Percentiles rank a stretch among this genome's conserved stretches.
phyloP scores from a whole-genome alignment of 441 rosid species.

The Aquilaria agallochum region DNA sequence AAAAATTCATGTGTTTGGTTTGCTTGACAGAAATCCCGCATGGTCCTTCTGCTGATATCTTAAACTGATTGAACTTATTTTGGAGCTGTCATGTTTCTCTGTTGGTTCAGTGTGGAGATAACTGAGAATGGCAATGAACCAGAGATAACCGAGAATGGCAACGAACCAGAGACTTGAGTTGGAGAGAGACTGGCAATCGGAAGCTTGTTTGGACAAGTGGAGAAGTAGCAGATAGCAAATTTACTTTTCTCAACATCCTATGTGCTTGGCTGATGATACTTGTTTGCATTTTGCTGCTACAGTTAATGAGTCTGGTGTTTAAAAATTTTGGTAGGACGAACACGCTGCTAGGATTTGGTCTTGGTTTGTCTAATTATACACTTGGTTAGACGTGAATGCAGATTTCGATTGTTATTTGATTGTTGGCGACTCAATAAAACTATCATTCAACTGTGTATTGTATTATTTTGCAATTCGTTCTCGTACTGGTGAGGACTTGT shows the following conservation, averaged over 20 bases:
- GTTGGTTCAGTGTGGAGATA: slow-evolving; percentile 30
- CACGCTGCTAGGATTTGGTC: too few relatives aligned
- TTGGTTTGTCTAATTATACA: too few relatives aligned
- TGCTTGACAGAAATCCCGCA: neutral
- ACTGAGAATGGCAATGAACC: slow-evolving; percentile 22
- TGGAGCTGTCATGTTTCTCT: too few relatives aligned
- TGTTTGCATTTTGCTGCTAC: slow-evolving; percentile 18
- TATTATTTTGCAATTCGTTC: too few relatives aligned
- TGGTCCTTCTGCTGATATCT: neutral
- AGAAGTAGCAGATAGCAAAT: slow-evolving; percentile 2
- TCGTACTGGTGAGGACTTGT: too few relatives aligned
- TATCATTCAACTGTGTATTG: neutral
- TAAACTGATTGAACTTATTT: neutral
- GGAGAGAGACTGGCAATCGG: slow-evolving; percentile 8
- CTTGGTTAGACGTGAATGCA: neutral
- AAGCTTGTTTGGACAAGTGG: slow-evolving; percentile 4
- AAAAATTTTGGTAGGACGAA: slow-evolving; percentile 36
- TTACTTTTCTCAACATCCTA: slow-evolving; percentile 12
- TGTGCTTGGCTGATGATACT: slow-evolving; percentile 14
- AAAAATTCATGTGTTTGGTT: neutral
- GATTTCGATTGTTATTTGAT: slow-evolving; percentile 12
- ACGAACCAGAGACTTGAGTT: slow-evolving; percentile 30
- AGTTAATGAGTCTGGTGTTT: slow-evolving; percentile 17
- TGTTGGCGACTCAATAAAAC: slow-evolving; percentile 15
- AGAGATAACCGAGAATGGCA: neutral